Evolutionary conservation across 352 stramenopile species (phyloP).

Genomic region (Thalassiosira mediterranea): DNA sequence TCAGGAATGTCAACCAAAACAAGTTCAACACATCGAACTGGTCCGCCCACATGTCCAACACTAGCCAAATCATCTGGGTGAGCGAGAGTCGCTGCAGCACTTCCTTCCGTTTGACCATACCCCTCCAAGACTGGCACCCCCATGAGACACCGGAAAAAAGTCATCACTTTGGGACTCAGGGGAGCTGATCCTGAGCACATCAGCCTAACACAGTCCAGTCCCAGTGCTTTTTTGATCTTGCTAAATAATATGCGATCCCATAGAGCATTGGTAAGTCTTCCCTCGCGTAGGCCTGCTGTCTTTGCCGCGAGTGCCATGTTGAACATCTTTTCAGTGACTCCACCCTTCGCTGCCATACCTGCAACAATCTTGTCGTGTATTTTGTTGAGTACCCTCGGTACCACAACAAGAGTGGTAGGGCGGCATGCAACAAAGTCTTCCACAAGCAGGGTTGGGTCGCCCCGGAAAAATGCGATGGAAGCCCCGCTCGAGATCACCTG

Average conservation of each 20-base stretch:
- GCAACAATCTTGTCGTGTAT: slow-evolving; percentile 91
- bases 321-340: slow-evolving; percentile 90
- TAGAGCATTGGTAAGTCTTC: slow-evolving; percentile 82
- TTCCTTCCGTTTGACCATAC: slow-evolving; percentile 95
- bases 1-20: slow-evolving; percentile 94
- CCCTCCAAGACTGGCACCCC: slow-evolving; percentile 90
- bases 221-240: slow-evolving; percentile 91
- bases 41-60: slow-evolving; percentile 91
- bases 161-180: slow-evolving; percentile 90
- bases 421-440: slow-evolving; percentile 90
- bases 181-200: slow-evolving; percentile 94
- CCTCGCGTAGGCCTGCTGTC: slow-evolving; percentile 76
- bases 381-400: slow-evolving; percentile 95
- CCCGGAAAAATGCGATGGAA: slow-evolving; percentile 92
- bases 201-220: slow-evolving; percentile 85
- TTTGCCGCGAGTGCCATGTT: slow-evolving; percentile 86
- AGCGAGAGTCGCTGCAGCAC: slow-evolving; percentile 86
- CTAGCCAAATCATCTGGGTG: slow-evolving; percentile 80
- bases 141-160: slow-evolving; percentile 93
- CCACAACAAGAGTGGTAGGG: slow-evolving; percentile 91
- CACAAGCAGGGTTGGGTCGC: slow-evolving; percentile 89
- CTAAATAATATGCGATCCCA: slow-evolving; percentile 96
- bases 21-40: slow-evolving; percentile 88
- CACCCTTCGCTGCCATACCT: slow-evolving; percentile 81
- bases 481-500: slow-evolving; percentile 85